Conservation (phyloP, 495 filamentous ascomycete genomes). For the Tuber aestivum region DNA sequence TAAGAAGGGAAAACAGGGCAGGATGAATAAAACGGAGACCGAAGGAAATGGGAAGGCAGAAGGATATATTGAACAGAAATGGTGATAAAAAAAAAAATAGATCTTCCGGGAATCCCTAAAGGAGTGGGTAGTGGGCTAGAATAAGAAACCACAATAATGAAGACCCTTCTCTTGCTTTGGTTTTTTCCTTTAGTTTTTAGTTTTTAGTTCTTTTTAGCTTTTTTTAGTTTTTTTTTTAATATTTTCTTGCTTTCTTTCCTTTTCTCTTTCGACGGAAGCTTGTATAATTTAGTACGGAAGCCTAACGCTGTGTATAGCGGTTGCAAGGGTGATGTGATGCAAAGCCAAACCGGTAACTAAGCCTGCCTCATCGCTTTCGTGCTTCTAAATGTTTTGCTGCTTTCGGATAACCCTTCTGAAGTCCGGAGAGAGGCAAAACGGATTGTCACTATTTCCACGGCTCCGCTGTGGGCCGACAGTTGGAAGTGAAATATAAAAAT, state of each 20-base stretch:
- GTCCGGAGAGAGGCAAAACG: conserved; percentile 17
- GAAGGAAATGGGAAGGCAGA: background rate
- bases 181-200: no score
- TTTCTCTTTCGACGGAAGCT: conserved; percentile 21
- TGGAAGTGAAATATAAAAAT: conserved; percentile 24
- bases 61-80: background rate
- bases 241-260: background rate
- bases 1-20: background rate
- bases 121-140: background rate
- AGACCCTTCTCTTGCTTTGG: background rate
- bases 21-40: background rate
- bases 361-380: conserved; percentile 18
- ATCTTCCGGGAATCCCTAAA: background rate
- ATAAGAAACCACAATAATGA: background rate
- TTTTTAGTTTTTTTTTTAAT: background rate
- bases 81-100: background rate
- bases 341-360: conserved; percentile 24
- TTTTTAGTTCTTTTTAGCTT: no score
- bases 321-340: conserved; percentile 38
- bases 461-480: conserved; percentile 30
- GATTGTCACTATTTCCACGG: conserved; percentile 32
- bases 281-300: conserved; percentile 8
- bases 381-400: conserved; percentile 19
- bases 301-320: conserved; percentile 12
- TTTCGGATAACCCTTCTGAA: conserved; percentile 8